phyloP scores from a whole-genome alignment of 306 rosid genomes.

The Inga oerstediana region DNA sequence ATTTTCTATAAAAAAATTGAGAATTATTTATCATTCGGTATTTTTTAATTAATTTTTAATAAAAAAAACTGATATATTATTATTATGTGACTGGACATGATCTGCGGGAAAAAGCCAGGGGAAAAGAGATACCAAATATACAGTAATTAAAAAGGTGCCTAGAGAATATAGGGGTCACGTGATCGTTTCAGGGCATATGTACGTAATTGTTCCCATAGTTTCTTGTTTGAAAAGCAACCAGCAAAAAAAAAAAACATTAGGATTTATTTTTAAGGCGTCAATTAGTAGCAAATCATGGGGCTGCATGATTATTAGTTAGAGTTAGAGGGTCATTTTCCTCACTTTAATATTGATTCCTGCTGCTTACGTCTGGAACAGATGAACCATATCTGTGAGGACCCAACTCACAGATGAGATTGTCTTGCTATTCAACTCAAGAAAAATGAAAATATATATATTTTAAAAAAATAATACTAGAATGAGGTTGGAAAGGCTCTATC shows the following conservation, averaged over 20 bases:
- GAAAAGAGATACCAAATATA: background rate
- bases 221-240: slow-evolving; percentile 29
- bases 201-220: slow-evolving; percentile 34
- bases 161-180: slow-evolving; percentile 44
- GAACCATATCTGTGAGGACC: slow-evolving; percentile 20
- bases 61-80: no score
- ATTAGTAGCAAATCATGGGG: slow-evolving; percentile 25
- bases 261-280: slow-evolving; percentile 18
- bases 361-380: slow-evolving; percentile 16
- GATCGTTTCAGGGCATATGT: slow-evolving; percentile 38
- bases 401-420: slow-evolving; percentile 10
- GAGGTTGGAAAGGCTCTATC: slow-evolving; percentile 24
- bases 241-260: background rate
- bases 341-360: slow-evolving; percentile 24
- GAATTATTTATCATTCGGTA: no score
- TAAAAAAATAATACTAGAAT: background rate
- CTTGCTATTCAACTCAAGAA: slow-evolving; percentile 5
- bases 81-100: background rate
- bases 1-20: no score
- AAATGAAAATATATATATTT: background rate
- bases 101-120: background rate
- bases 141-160: background rate
- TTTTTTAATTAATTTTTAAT: no score
- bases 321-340: slow-evolving; percentile 23
- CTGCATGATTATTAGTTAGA: slow-evolving; percentile 20